Conservation (phyloP, 1,284 basidiomycete genomes). For the Cutaneotrichosporon cavernicola region DNA sequence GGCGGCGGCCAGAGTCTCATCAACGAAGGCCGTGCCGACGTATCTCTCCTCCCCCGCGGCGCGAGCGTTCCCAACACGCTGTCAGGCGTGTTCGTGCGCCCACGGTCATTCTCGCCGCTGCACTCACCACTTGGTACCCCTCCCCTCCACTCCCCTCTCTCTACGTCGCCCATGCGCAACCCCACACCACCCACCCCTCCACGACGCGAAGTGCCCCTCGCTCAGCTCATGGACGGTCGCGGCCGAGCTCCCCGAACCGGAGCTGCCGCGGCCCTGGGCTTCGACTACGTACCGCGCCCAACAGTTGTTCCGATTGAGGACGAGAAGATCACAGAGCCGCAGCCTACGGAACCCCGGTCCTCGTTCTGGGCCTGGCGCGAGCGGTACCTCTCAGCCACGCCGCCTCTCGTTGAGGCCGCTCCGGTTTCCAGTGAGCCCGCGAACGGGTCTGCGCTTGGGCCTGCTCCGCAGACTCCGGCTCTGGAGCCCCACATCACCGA, state of each 20-base stretch:
- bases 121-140: conserved; percentile 4
- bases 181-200: conserved; percentile 2
- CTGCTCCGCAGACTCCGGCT: conserved; percentile 1
- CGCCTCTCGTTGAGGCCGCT: background rate
- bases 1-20: conserved; percentile 22
- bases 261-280: conserved; percentile 44
- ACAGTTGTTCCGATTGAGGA: conserved; percentile 37
- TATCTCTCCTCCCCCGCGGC: conserved; percentile 29
- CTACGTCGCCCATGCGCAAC: conserved; percentile 1
- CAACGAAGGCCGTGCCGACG: conserved; percentile 40
- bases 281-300: conserved; percentile 45
- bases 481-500: conserved; percentile 9
- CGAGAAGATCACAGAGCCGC: conserved; percentile 8
- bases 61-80: conserved; percentile 16
- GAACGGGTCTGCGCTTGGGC: background rate
- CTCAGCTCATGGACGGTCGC: conserved; percentile 34
- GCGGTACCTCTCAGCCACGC: background rate
- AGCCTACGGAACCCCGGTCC: conserved; percentile 12
- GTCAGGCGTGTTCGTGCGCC: conserved; percentile 15
- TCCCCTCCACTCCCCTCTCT: background rate
- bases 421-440: background rate
- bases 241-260: conserved; percentile 43
- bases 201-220: conserved; percentile 18
- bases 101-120: conserved; percentile 10
- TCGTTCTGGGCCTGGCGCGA: conserved; percentile 17